Evolutionary conservation across 2,329 filamentous ascomycete species (phyloP).

Genomic region (Aureobasidium sp.): DNA sequence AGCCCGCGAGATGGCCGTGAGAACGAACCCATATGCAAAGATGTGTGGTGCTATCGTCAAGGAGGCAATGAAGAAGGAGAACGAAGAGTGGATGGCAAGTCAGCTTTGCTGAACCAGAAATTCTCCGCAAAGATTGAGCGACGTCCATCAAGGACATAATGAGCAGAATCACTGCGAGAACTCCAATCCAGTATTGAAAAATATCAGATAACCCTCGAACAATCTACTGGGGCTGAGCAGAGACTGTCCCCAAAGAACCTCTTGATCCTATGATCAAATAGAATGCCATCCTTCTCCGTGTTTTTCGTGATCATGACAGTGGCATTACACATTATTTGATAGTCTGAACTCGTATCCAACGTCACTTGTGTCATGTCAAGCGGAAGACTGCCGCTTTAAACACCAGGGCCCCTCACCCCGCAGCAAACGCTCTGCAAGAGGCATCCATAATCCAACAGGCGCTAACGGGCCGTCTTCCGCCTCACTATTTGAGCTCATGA

Average conservation of each 20-base stretch:
- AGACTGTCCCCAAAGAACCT: too few species aligned
- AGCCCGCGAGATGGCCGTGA: slow-evolving; percentile 50
- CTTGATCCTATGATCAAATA: neutral
- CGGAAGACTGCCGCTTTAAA: neutral
- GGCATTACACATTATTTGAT: neutral
- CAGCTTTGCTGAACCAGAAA: neutral
- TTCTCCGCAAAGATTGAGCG: neutral
- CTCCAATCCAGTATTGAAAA: neutral
- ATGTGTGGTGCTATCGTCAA: slow-evolving; percentile 56
- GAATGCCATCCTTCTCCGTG: neutral
- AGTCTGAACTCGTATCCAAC: neutral
- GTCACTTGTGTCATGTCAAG: neutral
- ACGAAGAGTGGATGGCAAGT: slow-evolving; percentile 26
- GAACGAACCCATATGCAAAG: slow-evolving; percentile 57
- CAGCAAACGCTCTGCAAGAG: neutral
- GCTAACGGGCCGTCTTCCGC: slow-evolving; percentile 9
- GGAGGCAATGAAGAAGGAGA: slow-evolving; percentile 52
- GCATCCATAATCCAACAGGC: neutral
- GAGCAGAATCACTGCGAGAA: neutral
- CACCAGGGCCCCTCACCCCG: neutral
- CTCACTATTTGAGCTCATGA: neutral
- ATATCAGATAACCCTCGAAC: neutral
- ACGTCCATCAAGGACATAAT: neutral
- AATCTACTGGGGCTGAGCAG: neutral
- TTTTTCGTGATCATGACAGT: neutral